Conservation (phyloP, 2,329 filamentous ascomycete genomes). For the Rachicladosporium sp. region DNA sequence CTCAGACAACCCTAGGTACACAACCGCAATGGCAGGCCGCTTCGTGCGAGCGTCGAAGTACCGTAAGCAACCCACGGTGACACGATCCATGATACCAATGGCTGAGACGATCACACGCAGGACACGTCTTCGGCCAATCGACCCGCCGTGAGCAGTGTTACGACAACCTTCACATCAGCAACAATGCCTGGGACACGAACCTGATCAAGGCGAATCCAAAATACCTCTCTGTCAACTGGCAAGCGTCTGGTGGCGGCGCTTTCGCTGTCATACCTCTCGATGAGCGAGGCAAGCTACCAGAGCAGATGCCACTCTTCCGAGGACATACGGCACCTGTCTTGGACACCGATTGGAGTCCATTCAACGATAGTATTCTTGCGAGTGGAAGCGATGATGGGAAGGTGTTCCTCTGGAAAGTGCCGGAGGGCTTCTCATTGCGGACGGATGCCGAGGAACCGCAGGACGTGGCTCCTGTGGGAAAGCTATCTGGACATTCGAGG, state of each 20-base stretch:
- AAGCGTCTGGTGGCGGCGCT: slow-evolving; percentile 85
- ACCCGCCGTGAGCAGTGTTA: slow-evolving; percentile 97
- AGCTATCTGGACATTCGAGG: slow-evolving; percentile 78
- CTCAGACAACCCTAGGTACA: background rate
- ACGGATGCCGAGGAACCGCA: slow-evolving; percentile 29
- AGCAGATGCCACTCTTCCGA: slow-evolving; percentile 86
- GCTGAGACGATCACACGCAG: slow-evolving; percentile 36
- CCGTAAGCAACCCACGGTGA: slow-evolving; percentile 38
- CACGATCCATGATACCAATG: background rate
- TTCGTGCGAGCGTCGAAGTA: slow-evolving; percentile 66
- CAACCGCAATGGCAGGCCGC: slow-evolving; percentile 48
- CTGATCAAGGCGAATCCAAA: slow-evolving; percentile 95
- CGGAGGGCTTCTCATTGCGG: slow-evolving; percentile 71
- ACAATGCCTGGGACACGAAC: slow-evolving; percentile 99
- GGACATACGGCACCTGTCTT: slow-evolving; percentile 92
- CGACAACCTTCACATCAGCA: slow-evolving; percentile 92
- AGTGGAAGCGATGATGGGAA: slow-evolving; percentile 95
- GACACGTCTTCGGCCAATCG: slow-evolving; percentile 94
- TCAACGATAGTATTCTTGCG: slow-evolving; percentile 84
- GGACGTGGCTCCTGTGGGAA: slow-evolving; percentile 40
- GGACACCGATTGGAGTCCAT: slow-evolving; percentile 97
- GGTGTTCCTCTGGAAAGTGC: slow-evolving; percentile 92
- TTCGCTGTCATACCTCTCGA: slow-evolving; percentile 89
- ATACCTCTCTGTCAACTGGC: slow-evolving; percentile 97
- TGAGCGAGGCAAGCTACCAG: slow-evolving; percentile 81